Conservation (phyloP, 2,329 filamentous ascomycete genomes). For the Sodiomyces alkalinus region DNA sequence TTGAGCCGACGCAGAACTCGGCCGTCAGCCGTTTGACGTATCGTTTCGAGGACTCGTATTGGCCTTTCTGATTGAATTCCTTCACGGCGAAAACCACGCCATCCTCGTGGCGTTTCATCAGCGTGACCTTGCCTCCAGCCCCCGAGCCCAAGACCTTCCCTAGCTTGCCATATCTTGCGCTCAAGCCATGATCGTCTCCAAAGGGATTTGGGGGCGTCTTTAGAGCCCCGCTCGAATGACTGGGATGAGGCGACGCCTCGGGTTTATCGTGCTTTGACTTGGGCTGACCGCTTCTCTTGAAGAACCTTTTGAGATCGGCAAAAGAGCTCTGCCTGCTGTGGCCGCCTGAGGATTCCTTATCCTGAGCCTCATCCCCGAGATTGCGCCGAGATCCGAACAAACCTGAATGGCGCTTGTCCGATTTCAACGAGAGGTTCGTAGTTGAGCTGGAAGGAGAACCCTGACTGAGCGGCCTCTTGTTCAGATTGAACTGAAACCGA, state of each 20-base stretch:
- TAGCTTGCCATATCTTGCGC: conserved; percentile 89
- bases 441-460: conserved; percentile 38
- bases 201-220: conserved; percentile 57
- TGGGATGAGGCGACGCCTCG: conserved; percentile 35
- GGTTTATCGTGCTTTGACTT: conserved; percentile 57
- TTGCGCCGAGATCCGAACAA: conserved; percentile 23
- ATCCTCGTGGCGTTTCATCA: conserved; percentile 89
- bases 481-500: conserved; percentile 69
- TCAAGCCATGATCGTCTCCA: conserved; percentile 79
- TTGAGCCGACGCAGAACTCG: conserved; percentile 96
- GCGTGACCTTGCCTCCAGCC: conserved; percentile 80
- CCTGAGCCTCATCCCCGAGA: conserved; percentile 26
- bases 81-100: conserved; percentile 94
- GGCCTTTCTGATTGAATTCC: conserved; percentile 83
- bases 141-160: conserved; percentile 88
- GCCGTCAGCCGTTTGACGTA: conserved; percentile 98
- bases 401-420: conserved; percentile 36
- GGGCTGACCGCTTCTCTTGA: conserved; percentile 58
- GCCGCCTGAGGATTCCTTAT: conserved; percentile 28
- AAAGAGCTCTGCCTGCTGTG: conserved; percentile 62
- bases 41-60: conserved; percentile 86
- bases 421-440: conserved; percentile 31
- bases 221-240: conserved; percentile 20
- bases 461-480: conserved; percentile 50
- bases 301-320: conserved; percentile 92